Evolutionary conservation across 305 asterid genomes (phyloP).

Genomic region (Fraxinus angustifolia): DNA sequence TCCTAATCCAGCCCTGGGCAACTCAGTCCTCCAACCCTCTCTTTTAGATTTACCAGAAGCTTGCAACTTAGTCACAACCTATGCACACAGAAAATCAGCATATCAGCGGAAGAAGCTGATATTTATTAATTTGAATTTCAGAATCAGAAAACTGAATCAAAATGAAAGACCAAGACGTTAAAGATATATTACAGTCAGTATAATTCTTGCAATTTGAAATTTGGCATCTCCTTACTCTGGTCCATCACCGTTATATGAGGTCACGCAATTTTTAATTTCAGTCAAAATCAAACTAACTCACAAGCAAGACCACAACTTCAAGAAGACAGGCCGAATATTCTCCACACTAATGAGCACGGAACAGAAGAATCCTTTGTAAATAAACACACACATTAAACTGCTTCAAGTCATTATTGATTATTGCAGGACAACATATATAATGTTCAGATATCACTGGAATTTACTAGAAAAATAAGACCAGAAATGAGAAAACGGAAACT

Average conservation of each 20-base stretch:
- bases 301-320: neutral
- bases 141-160: neutral
- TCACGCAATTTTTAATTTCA: neutral
- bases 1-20: constrained; percentile 70
- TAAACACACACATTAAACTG: neutral
- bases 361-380: neutral
- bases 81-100: constrained; percentile 17
- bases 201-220: neutral
- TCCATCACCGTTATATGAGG: neutral
- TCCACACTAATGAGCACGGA: neutral
- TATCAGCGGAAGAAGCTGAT: constrained; percentile 10
- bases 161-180: neutral
- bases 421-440: neutral
- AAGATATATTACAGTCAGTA: neutral
- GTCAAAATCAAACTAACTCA: neutral
- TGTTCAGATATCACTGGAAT: neutral
- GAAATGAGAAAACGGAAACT: neutral
- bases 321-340: constrained; percentile 1
- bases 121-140: neutral
- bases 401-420: neutral
- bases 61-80: constrained; percentile 89
- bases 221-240: neutral
- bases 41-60: constrained; percentile 79
- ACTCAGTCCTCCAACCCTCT: constrained; percentile 81
- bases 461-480: neutral